Base-by-base conservation (phyloP, 169 alveolate genomes). In the Plasmodium cynomolgi region DNA sequence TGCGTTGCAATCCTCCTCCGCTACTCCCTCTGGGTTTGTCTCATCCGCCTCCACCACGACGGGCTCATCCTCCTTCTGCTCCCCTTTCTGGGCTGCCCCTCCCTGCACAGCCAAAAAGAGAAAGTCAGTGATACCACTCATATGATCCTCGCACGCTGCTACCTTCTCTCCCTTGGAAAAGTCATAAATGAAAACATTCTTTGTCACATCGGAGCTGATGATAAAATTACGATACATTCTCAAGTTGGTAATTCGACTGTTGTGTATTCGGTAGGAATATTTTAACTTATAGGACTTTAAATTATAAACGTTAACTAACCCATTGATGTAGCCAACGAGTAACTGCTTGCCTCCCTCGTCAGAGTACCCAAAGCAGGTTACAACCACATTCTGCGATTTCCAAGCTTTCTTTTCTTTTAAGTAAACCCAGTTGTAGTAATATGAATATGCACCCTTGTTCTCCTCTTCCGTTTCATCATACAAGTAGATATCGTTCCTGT, bases 291-390 rank as follows among this genome's bases (percentile, higher is more conserved):
- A 90, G 8, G 91, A 80, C 26, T 13, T 13, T 79, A 90, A 20
- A 90, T 90, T 80, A 90, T 80, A 90, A 37, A 90, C 75, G 72
- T 90, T 90, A 54, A 90, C 44, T 37, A 80, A 34, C 8, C 94
- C 94, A 62, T 79, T 80, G 68, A 47, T 90, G 73, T 90, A 90
- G 26, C 94, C 94, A 62, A 90, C 94, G 13, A 81, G 34, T 90
- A 90, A 90, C 34, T 80, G 80, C 47, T 80, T 90, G 29, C 72
- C 26, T 47, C 73, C 77, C 17, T 37, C 74, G 9, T 68, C 11
- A 75, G 41, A 75, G 73, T 37, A 81, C 7, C 74, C 15, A 90
- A 90, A 90, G 47, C 94, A 90, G 31, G 94, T 56, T 90, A 90
- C 56, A 33, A 62, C 73, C 62, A 81, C 47, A 50, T 90, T 90